Percentiles rank a stretch among this genome's conserved stretches.
phyloP scores from a whole-genome alignment of 1,139 yeast species.

The Yamadazyma friedrichii region DNA sequence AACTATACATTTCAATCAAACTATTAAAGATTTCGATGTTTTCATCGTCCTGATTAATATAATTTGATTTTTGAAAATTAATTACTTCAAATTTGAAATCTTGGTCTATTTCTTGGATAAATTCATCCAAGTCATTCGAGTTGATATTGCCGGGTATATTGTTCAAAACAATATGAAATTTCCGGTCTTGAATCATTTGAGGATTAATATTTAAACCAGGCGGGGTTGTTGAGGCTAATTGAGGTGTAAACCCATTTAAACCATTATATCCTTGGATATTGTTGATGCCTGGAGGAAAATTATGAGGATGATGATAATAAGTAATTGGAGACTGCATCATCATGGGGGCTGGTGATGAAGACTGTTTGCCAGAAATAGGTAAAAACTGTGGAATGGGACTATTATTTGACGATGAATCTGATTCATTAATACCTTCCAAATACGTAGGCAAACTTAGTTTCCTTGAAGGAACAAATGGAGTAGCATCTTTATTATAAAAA shows the following conservation, averaged over 20 bases:
- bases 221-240: not conserved
- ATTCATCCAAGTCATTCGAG: not conserved
- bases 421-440: slow-evolving; percentile 1
- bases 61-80: slow-evolving; percentile 7
- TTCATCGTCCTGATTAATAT: slow-evolving; percentile 4
- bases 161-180: slow-evolving; percentile 2
- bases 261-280: not conserved
- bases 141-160: slow-evolving; percentile 6
- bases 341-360: not conserved
- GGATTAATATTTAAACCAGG: not conserved
- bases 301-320: not conserved
- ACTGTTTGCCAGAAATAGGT: not conserved
- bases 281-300: not conserved
- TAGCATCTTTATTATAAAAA: slow-evolving; percentile 24
- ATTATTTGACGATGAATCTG: slow-evolving; percentile 2
- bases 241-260: not conserved
- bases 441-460: slow-evolving; percentile 6
- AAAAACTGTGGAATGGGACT: not conserved
- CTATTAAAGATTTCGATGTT: slow-evolving; percentile 9
- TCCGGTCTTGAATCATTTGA: not conserved
- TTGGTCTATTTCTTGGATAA: slow-evolving; percentile 2
- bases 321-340: not conserved
- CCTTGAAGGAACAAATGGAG: slow-evolving; percentile 24
- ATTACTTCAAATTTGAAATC: slow-evolving; percentile 3
- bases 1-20: slow-evolving; percentile 17